Base-by-base conservation (phyloP, 179 eudicot genomes). In the Actinidia chinensis region DNA sequence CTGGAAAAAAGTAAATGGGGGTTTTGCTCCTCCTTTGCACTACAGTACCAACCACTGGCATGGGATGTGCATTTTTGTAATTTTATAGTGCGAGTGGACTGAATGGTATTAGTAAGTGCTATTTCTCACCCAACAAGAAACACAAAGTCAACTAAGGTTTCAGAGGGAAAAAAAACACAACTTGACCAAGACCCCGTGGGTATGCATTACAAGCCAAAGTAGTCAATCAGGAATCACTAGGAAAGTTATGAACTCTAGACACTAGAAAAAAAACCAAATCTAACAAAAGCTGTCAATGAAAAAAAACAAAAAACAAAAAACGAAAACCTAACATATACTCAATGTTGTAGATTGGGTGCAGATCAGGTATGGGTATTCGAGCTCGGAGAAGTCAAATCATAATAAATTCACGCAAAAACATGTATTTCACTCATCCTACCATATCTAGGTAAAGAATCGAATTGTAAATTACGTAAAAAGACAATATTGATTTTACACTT, bases 111-210 rank as follows among this genome's bases (percentile, higher is more conserved):
- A 63, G 42, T n/a, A n/a, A n/a, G 15, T 61, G 23, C 20, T 6
- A 2, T 4, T 65, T 11, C n/a, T 23, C 10, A 56, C 77, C 67
- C 71, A 72, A 68, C 55, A 71, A 73, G 72, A 28, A 64, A 58
- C 54, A 72, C 47, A 73, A 82, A 66, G 81, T 82, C 81, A 82
- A 73, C 75, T 47, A 77, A 73, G 36, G 77, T 55, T 71, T 82
- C 78, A 73, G 81, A 60, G 65, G 20, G 67, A 8, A 60, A 15
- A 25, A 8, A 60, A 20, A 3, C 9, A 23, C 5, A 0, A 60
- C 17, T 3, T n/a, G n/a, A 2, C 22, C 15, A 23, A 13, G 13
- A 23, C 17, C 33, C 65, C 11, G 25, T 20, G n/a, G n/a, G n/a
- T n/a, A n/a, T n/a, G n/a, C n/a, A n/a, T n/a, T n/a, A n/a, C n/a